These are phyloP conservation scores for Trichoderma arundinaceum DNA, from an alignment of 2,329 filamentous ascomycete species.

Conservation along the genomic window DNA sequence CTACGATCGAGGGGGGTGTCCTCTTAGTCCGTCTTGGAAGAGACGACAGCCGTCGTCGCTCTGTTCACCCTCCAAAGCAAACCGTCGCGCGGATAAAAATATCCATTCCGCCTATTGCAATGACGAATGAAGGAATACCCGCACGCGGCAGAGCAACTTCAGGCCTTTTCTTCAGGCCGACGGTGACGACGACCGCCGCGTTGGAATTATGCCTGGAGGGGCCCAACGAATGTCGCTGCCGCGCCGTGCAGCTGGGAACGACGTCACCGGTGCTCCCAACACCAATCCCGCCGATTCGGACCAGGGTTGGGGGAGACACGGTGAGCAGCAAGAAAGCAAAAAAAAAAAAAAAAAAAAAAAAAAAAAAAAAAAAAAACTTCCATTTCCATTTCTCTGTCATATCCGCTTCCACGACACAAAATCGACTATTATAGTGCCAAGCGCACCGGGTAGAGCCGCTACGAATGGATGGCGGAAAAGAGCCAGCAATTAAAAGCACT, in stretches of 20 bases:
- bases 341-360: neutral
- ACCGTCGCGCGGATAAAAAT: neutral
- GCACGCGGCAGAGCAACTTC: neutral
- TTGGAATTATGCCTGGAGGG: neutral
- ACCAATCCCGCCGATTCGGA: slow-evolving; percentile 18
- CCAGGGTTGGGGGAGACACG: slow-evolving; percentile 10
- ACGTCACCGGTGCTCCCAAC: slow-evolving; percentile 24
- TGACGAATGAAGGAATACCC: slow-evolving; percentile 3
- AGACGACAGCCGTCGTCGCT: neutral
- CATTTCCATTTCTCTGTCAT: slow-evolving; percentile 7
- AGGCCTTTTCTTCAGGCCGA: neutral
- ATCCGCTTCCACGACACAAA: slow-evolving; percentile 7
- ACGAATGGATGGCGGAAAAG: slow-evolving; percentile 9
- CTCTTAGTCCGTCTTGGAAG: neutral
- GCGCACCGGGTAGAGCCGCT: slow-evolving; percentile 20
- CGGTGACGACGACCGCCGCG: neutral
- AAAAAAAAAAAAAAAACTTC: too few species aligned
- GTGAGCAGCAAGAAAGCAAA: neutral
- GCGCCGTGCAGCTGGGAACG: neutral
- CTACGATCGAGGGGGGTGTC: neutral
- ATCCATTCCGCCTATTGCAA: slow-evolving; percentile 2
- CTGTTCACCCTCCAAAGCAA: neutral
- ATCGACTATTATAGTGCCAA: neutral
- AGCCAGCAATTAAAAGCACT: slow-evolving; percentile 40
- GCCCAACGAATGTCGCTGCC: neutral